These are phyloP conservation scores for Setaria viridis DNA, from an alignment of 202 grass and related monocot genomes.

Conservation along the genomic window DNA sequence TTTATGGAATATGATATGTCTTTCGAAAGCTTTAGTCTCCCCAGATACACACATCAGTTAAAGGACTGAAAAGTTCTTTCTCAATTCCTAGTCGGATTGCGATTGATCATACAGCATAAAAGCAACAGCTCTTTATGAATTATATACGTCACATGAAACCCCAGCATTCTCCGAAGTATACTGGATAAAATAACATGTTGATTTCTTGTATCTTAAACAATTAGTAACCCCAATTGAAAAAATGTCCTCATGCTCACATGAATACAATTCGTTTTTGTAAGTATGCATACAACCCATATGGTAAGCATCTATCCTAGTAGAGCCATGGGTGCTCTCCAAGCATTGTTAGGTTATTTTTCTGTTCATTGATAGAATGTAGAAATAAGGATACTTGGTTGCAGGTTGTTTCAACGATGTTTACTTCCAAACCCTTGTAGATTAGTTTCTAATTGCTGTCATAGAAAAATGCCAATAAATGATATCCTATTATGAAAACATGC, in stretches of 20 bases:
- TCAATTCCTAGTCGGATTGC: background rate
- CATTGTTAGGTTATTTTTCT: background rate
- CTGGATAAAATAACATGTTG: background rate
- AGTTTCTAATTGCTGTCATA: background rate
- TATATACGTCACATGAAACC: background rate
- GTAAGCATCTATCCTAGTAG: background rate
- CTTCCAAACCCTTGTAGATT: background rate
- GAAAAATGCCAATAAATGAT: background rate
- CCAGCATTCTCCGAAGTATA: slow-evolving; percentile 1
- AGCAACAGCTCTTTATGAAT: background rate
- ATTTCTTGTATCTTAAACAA: background rate
- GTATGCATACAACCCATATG: background rate
- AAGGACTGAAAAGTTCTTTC: background rate
- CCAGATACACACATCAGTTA: background rate
- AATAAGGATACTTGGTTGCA: background rate
- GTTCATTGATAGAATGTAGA: background rate
- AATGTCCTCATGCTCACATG: background rate
- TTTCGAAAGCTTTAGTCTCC: background rate
- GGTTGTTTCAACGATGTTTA: background rate
- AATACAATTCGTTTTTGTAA: background rate
- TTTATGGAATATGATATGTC: background rate
- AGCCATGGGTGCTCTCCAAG: background rate
- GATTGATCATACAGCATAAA: slow-evolving; percentile 10
- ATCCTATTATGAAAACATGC: background rate
- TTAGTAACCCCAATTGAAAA: background rate